Evolutionary conservation across 352 stramenopile genomes (phyloP).

Genomic region (Pythium aquatile): DNA sequence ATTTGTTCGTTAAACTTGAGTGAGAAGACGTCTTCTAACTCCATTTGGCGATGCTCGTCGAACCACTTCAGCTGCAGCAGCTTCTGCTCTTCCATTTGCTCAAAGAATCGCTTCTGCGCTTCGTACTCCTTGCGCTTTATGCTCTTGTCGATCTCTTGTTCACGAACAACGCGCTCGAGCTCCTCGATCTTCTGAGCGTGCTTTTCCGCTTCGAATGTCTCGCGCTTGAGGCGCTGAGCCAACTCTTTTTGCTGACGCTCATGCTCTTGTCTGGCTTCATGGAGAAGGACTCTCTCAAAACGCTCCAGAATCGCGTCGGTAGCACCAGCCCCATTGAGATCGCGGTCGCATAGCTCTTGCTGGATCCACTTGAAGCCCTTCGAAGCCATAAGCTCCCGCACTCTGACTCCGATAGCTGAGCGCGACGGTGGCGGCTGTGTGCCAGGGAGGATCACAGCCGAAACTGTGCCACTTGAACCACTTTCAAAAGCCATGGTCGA

Average conservation of each 20-base stretch:
- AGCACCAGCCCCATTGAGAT: conserved; percentile 52
- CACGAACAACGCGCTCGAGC: conserved; percentile 35
- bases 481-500: too few species aligned
- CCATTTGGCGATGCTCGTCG: conserved; percentile 54
- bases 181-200: conserved; percentile 40
- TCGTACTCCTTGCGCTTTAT: conserved; percentile 50
- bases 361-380: conserved; percentile 71
- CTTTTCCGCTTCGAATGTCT: conserved; percentile 33
- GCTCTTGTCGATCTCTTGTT: conserved; percentile 33
- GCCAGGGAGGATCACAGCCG: neutral
- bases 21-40: conserved; percentile 52
- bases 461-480: neutral
- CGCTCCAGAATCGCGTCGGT: conserved; percentile 41
- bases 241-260: neutral
- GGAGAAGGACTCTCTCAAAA: conserved; percentile 40
- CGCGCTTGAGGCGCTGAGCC: conserved; percentile 14
- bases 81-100: conserved; percentile 60
- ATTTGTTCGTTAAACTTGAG: conserved; percentile 44
- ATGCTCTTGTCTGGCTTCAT: conserved; percentile 30
- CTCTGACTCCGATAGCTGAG: conserved; percentile 18
- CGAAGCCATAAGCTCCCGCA: conserved; percentile 31
- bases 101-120: conserved; percentile 50
- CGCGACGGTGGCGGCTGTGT: neutral
- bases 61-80: conserved; percentile 31
- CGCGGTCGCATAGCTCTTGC: conserved; percentile 77